phyloP scores from a whole-genome alignment of 192 early-diverging fungal species.

The Paraglomus brasilianum region DNA sequence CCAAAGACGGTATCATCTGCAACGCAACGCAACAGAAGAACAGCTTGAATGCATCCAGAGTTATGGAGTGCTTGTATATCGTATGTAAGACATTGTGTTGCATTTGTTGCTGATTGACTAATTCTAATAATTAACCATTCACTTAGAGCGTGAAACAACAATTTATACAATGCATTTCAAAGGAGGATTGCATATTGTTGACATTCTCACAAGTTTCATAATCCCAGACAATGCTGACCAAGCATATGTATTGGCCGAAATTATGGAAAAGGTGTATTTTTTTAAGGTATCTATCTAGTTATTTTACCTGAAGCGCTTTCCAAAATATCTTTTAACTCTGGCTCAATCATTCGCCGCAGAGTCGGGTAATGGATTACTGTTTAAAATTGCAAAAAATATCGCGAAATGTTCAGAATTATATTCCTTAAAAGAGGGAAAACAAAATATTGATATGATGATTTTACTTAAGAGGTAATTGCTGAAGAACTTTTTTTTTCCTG shows the following conservation, averaged over 20 bases:
- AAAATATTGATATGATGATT: too few relatives aligned
- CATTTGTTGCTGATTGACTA: conserved; percentile 11
- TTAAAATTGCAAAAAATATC: conserved; percentile 20
- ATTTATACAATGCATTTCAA: conserved; percentile 26
- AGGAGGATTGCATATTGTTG: conserved; percentile 24
- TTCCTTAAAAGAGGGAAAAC: conserved; percentile 9
- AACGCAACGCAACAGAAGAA: conserved; percentile 16
- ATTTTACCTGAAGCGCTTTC: neutral
- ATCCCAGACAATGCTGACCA: conserved; percentile 6
- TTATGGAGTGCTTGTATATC: conserved; percentile 26
- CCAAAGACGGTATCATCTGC: conserved; percentile 16
- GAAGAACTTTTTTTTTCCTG: too few relatives aligned
- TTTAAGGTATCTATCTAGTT: conserved; percentile 7
- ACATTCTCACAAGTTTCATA: conserved; percentile 22
- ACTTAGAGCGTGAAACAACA: conserved; percentile 8
- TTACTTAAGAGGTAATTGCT: too few relatives aligned
- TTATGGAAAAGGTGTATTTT: conserved; percentile 17
- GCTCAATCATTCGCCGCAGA: conserved; percentile 3
- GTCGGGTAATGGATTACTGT: conserved; percentile 19
- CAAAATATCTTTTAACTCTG: conserved; percentile 1
- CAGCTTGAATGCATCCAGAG: conserved; percentile 19
- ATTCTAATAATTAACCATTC: conserved; percentile 10
- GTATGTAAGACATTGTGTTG: conserved; percentile 9
- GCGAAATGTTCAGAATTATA: neutral
- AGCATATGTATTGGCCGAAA: conserved; percentile 18